These are phyloP conservation scores for Rusavskia elegans DNA, from an alignment of 495 filamentous ascomycete species.

Conservation along the genomic window DNA sequence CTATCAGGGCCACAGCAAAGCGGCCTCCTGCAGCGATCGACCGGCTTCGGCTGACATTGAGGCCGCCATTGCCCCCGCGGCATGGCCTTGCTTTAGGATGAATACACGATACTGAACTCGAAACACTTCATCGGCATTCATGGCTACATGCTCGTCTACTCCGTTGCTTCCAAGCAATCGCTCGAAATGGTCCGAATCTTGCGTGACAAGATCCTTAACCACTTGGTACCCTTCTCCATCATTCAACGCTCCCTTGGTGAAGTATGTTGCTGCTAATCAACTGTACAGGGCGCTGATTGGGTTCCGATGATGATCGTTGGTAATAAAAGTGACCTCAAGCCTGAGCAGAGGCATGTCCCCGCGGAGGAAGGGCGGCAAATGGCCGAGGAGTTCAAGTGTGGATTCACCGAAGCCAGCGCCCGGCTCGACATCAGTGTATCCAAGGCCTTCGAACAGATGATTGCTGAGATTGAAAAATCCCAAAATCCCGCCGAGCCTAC, in stretches of 20 bases:
- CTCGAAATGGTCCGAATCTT: constrained; percentile 96
- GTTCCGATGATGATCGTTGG: constrained; percentile 90
- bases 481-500: constrained; percentile 79
- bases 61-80: neutral
- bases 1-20: neutral
- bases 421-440: constrained; percentile 84
- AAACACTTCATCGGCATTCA: constrained; percentile 99
- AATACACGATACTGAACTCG: constrained; percentile 94
- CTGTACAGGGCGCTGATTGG: constrained; percentile 64
- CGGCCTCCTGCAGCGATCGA: constrained; percentile 5
- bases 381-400: constrained; percentile 75
- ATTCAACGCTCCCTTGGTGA: neutral
- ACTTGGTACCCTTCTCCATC: constrained; percentile 43
- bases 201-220: constrained; percentile 92
- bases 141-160: constrained; percentile 97
- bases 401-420: constrained; percentile 87
- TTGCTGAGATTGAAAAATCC: constrained; percentile 85
- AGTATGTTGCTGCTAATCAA: neutral
- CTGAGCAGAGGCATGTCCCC: constrained; percentile 83
- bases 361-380: constrained; percentile 67
- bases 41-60: constrained; percentile 5
- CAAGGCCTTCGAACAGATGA: constrained; percentile 88
- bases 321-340: constrained; percentile 89
- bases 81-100: constrained; percentile 48
- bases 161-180: constrained; percentile 76